phyloP scores from a whole-genome alignment of 164 flowering plant species.

The Aristolochia fimbriata region DNA sequence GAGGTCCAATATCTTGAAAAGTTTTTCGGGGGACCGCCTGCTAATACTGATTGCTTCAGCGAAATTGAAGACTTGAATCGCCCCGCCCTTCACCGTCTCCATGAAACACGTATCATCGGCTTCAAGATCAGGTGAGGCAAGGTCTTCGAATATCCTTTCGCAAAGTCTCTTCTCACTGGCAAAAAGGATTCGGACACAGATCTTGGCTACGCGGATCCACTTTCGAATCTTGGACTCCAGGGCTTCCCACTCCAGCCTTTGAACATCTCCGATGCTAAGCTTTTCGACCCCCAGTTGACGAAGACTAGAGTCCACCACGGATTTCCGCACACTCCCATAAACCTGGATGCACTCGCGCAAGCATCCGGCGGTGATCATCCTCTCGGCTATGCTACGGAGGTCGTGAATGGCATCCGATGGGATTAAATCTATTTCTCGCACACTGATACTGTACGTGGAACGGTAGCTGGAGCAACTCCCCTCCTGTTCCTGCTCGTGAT shows the following conservation, averaged over 20 bases:
- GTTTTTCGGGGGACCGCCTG: too few relatives aligned
- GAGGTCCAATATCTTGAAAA: too few relatives aligned
- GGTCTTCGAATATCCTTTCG: slow-evolving; percentile 25
- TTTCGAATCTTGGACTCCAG: too few relatives aligned
- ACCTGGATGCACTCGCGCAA: slow-evolving; percentile 71
- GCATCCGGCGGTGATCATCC: slow-evolving; percentile 72
- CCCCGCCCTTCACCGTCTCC: slow-evolving; percentile 66
- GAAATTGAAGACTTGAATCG: slow-evolving; percentile 63
- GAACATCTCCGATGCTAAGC: slow-evolving; percentile 16
- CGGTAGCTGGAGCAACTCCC: slow-evolving; percentile 28
- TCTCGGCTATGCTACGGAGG: slow-evolving; percentile 24
- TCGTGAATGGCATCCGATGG: too few relatives aligned
- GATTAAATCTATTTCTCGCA: slow-evolving; percentile 59
- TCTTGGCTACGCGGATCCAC: too few relatives aligned
- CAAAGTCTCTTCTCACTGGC: slow-evolving; percentile 23
- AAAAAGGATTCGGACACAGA: too few relatives aligned
- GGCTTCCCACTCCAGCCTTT: too few relatives aligned
- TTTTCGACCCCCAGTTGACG: slow-evolving; percentile 51
- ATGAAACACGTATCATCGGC: slow-evolving; percentile 50
- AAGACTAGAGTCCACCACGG: slow-evolving; percentile 48
- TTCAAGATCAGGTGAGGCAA: slow-evolving; percentile 13
- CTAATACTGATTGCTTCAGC: slow-evolving; percentile 41
- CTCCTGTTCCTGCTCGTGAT: slow-evolving; percentile 5
- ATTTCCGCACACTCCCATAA: slow-evolving; percentile 57
- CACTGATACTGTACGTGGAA: slow-evolving; percentile 37